Evolutionary conservation across 495 filamentous ascomycete species (phyloP).

Genomic region (Gamarada debralockiae): DNA sequence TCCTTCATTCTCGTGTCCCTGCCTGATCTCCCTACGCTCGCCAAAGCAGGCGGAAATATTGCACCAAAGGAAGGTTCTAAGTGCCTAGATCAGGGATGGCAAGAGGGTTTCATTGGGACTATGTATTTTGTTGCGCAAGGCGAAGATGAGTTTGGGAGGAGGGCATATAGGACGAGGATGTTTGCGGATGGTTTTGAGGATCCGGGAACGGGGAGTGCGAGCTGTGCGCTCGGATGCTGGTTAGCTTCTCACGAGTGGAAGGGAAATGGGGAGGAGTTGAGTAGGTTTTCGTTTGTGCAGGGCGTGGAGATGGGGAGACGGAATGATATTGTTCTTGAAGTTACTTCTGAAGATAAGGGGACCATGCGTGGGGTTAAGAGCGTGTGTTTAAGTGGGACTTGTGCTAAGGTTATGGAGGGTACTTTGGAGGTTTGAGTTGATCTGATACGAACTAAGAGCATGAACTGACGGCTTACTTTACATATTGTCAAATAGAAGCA

Average conservation of each 20-base stretch:
- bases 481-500: too few species aligned
- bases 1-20: conserved; percentile 56
- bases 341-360: conserved; percentile 23
- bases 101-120: conserved; percentile 41
- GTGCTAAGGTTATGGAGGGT: conserved; percentile 56
- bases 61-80: conserved; percentile 8
- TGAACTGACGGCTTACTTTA: too few species aligned
- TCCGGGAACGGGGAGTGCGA: conserved; percentile 67
- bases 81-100: conserved; percentile 53
- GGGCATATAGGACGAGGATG: conserved; percentile 49
- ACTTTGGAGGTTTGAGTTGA: conserved; percentile 27
- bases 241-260: conserved; percentile 48
- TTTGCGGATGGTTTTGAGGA: conserved; percentile 55
- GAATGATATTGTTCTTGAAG: conserved; percentile 49
- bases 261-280: background rate
- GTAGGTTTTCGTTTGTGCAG: conserved; percentile 56
- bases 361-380: conserved; percentile 39
- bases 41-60: conserved; percentile 37
- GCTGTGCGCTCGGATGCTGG: conserved; percentile 51
- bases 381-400: conserved; percentile 50
- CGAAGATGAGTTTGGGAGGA: conserved; percentile 24
- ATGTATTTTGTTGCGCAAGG: conserved; percentile 47
- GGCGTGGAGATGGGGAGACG: conserved; percentile 75
- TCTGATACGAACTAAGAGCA: too few species aligned
- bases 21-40: conserved; percentile 40